A percentile compares a stretch with the other conserved stretches of the same genome.
These are phyloP conservation scores for Neofusicoccum sp. DNA, from an alignment of 2,329 filamentous ascomycete species.

Conservation along the genomic window DNA sequence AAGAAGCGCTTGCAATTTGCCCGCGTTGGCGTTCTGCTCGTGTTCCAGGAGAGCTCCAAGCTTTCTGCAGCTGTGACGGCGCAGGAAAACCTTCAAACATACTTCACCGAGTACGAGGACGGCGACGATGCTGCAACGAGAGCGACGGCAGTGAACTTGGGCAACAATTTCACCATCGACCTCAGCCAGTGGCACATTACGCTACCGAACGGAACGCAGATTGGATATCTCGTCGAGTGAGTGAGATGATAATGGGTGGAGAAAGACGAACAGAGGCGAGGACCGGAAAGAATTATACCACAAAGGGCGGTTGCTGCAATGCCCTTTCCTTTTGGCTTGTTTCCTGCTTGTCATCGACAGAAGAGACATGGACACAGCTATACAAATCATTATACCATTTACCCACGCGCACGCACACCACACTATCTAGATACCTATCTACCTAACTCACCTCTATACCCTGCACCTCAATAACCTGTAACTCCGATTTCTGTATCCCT, in stretches of 20 bases:
- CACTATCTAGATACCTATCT: neutral
- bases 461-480: neutral
- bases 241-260: neutral
- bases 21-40: conserved; percentile 44
- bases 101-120: conserved; percentile 33
- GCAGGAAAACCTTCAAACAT: conserved; percentile 42
- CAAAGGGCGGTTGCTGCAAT: neutral
- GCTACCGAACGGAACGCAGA: conserved; percentile 3
- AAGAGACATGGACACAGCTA: conserved; percentile 1
- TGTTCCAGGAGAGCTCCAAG: conserved; percentile 42
- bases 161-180: conserved; percentile 25
- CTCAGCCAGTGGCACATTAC: conserved; percentile 19
- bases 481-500: neutral
- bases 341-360: neutral
- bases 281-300: neutral
- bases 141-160: conserved; percentile 23
- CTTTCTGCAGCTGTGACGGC: conserved; percentile 42
- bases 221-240: conserved; percentile 2
- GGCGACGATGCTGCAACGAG: conserved; percentile 27
- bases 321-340: neutral
- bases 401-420: neutral
- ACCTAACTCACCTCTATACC: neutral
- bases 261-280: neutral
- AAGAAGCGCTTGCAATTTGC: conserved; percentile 42
- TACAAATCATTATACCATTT: conserved; percentile 3